A percentile compares a stretch with the other conserved stretches of the same genome.
Conservation (phyloP, 2,329 filamentous ascomycete species). For the Pseudogymnoascus sp. region DNA sequence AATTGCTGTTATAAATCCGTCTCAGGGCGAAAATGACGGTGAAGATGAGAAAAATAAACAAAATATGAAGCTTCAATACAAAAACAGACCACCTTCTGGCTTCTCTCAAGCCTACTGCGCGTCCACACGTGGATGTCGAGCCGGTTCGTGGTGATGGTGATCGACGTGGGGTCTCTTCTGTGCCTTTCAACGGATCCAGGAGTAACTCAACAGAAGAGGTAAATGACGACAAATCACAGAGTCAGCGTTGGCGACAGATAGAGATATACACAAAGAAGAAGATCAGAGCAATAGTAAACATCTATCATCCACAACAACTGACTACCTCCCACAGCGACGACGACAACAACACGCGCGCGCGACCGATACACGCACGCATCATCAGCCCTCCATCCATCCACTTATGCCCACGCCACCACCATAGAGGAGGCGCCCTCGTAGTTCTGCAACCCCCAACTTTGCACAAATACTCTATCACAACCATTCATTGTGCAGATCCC, state of each 20-base stretch:
- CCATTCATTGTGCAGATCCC: constrained; percentile 1
- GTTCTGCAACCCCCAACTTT: neutral
- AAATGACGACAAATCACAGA: neutral
- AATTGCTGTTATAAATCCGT: neutral
- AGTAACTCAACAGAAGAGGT: neutral
- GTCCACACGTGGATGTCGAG: neutral
- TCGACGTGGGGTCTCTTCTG: neutral
- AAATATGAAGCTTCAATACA: neutral
- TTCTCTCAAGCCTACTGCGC: neutral
- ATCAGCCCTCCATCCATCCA: constrained; percentile 11
- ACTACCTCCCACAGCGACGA: neutral
- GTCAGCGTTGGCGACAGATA: neutral
- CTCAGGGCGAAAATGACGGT: neutral
- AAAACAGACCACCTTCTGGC: neutral
- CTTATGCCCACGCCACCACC: neutral
- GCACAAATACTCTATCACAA: neutral
- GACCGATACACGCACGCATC: neutral
- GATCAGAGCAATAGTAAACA: neutral
- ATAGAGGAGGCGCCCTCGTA: neutral
- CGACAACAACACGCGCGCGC: neutral
- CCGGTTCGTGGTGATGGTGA: neutral
- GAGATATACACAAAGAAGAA: neutral
- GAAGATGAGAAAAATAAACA: neutral
- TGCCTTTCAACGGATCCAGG: neutral
- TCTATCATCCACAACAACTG: neutral